Evolutionary conservation across 2,329 filamentous ascomycete species (phyloP).

Genomic region (Xylaria arbuscula): DNA sequence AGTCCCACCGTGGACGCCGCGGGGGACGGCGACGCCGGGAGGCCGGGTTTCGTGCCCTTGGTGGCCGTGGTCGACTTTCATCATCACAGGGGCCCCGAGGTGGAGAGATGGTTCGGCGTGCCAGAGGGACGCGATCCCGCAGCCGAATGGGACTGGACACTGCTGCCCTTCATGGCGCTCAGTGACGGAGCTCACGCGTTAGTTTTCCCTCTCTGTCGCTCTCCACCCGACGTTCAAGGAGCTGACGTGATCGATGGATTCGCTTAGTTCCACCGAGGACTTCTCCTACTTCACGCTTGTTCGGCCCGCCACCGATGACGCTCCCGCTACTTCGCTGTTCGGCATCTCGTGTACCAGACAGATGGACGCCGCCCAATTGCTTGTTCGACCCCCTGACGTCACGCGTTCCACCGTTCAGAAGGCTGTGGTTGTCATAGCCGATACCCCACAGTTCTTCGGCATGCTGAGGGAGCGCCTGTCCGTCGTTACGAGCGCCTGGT

Average conservation of each 20-base stretch:
- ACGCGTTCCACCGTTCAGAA: conserved; percentile 99
- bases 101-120: conserved; percentile 89
- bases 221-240: background rate
- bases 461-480: conserved; percentile 89
- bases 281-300: conserved; percentile 98
- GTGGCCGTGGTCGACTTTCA: conserved; percentile 87
- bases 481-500: conserved; percentile 95
- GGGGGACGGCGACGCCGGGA: conserved; percentile 30
- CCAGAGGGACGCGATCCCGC: conserved; percentile 81
- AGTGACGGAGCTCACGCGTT: conserved; percentile 95
- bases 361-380: conserved; percentile 80
- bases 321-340: conserved; percentile 84
- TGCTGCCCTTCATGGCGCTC: conserved; percentile 96
- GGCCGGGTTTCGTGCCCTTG: conserved; percentile 69
- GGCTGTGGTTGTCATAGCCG: conserved; percentile 93
- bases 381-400: conserved; percentile 85
- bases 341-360: conserved; percentile 96
- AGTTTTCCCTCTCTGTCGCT: conserved; percentile 51
- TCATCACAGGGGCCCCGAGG: conserved; percentile 88
- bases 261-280: conserved; percentile 82
- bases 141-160: conserved; percentile 85
- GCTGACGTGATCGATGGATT: conserved; percentile 35
- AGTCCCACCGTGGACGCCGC: conserved; percentile 30
- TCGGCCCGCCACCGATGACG: conserved; percentile 64
- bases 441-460: conserved; percentile 89